A percentile compares a stretch with the other conserved stretches of the same genome.
These are phyloP conservation scores for Skeletonema costatum DNA, from an alignment of 108 stramenopile species.

Conservation along the genomic window DNA sequence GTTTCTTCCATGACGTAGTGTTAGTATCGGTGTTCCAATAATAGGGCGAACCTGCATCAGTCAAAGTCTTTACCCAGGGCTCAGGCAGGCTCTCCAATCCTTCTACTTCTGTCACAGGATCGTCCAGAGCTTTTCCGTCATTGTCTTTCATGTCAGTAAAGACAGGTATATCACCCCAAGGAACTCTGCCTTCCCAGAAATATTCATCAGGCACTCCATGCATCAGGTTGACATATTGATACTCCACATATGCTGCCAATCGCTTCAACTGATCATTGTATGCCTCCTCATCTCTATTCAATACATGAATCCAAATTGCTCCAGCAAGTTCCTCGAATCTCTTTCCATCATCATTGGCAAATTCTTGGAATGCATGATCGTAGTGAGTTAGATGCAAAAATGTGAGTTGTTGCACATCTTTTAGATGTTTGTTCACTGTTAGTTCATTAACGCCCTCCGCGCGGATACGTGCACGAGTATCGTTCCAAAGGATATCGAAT, in stretches of 20 bases:
- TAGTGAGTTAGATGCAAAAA: conserved; percentile 82
- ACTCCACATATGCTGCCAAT: conserved; percentile 79
- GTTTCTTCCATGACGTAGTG: conserved; percentile 70
- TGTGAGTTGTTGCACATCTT: conserved; percentile 86
- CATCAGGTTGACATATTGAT: conserved; percentile 78
- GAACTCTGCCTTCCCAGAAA: conserved; percentile 74
- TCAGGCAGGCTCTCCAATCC: conserved; percentile 53
- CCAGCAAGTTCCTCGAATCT: conserved; percentile 65
- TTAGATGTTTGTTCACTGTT: conserved; percentile 84
- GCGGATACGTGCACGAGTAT: conserved; percentile 79
- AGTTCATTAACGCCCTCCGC: conserved; percentile 80
- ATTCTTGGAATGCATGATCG: conserved; percentile 84
- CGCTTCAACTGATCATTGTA: conserved; percentile 70
- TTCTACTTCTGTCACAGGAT: conserved; percentile 8
- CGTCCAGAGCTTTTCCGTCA: conserved; percentile 56
- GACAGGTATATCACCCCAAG: conserved; percentile 82
- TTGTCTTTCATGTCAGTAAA: conserved; percentile 64
- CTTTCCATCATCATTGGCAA: conserved; percentile 59
- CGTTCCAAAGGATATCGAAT: conserved; percentile 91
- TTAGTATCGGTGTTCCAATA: conserved; percentile 78
- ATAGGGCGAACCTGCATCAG: conserved; percentile 73
- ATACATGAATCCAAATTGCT: conserved; percentile 55
- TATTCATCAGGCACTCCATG: conserved; percentile 69
- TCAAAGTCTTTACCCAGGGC: conserved; percentile 71
- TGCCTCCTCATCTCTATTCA: conserved; percentile 50